A percentile compares a stretch with the other conserved stretches of the same genome.
Conservation (phyloP, 768 basidiomycete species). For the Pluteus cervinus region DNA sequence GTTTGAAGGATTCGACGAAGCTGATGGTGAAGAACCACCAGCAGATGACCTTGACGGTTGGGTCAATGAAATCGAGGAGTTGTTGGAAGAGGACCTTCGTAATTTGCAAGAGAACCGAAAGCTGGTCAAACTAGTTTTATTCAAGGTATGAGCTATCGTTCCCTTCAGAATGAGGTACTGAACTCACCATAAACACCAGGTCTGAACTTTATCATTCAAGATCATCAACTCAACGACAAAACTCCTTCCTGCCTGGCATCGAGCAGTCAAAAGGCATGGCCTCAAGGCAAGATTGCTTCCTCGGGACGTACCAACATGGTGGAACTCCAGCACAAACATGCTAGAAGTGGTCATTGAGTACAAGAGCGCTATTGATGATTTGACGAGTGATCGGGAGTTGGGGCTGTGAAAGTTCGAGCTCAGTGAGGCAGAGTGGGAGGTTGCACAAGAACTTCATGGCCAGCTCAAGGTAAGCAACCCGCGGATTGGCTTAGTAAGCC, state of each 20-base stretch:
- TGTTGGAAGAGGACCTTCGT: conserved; percentile 7
- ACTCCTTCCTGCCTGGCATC: conserved; percentile 1
- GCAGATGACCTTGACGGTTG: neutral
- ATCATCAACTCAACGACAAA: conserved; percentile 2
- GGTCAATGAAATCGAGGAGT: neutral
- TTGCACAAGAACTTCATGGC: conserved; percentile 17
- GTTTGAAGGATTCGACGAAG: too few relatives aligned
- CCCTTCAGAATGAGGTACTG: neutral
- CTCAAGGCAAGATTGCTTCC: conserved; percentile 15
- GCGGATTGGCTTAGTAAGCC: neutral
- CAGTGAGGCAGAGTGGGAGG: conserved; percentile 18
- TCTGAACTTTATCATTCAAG: conserved; percentile 11
- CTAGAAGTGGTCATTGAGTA: conserved; percentile 20
- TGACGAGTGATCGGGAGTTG: conserved; percentile 14
- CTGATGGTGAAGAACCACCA: neutral
- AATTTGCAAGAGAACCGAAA: conserved; percentile 6
- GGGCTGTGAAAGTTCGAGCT: conserved; percentile 10
- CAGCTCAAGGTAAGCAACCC: conserved; percentile 18
- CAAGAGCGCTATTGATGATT: conserved; percentile 13
- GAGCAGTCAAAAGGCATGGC: conserved; percentile 4
- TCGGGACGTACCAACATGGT: conserved; percentile 24
- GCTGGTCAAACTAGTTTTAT: conserved; percentile 14
- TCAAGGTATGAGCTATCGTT: conserved; percentile 14
- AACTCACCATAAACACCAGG: conserved; percentile 9
- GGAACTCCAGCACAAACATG: conserved; percentile 32